A percentile compares a stretch with the other conserved stretches of the same genome.
Conservation (phyloP, 169 alveolate genomes). For the Hepatocystis sp. region DNA sequence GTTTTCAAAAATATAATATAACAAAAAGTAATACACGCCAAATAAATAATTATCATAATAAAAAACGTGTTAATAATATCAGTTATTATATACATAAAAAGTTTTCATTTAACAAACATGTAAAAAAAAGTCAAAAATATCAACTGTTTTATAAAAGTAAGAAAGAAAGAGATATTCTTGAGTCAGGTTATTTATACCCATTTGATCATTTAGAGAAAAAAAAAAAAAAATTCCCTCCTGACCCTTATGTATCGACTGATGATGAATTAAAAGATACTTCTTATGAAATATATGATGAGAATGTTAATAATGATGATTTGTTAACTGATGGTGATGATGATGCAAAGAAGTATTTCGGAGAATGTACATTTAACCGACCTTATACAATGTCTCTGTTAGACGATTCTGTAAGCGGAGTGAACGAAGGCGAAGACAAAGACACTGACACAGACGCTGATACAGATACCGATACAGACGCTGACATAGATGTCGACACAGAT, state of each 20-base stretch:
- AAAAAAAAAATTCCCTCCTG: constrained; percentile 73
- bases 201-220: constrained; percentile 68
- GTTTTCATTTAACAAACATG: not conserved
- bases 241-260: constrained; percentile 40
- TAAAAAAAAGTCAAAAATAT: not conserved
- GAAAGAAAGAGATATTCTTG: constrained; percentile 48
- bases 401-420: not conserved
- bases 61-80: no score
- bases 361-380: constrained; percentile 35
- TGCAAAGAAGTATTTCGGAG: constrained; percentile 58
- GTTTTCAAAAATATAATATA: no score
- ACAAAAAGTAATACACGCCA: no score
- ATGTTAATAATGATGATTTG: constrained; percentile 16
- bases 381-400: not conserved
- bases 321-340: constrained; percentile 55
- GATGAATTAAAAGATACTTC: constrained; percentile 32
- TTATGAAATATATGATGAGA: constrained; percentile 14
- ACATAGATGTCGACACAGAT: no score
- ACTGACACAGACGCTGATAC: no score
- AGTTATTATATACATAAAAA: no score
- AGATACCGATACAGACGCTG: no score
- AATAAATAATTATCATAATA: no score
- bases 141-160: constrained; percentile 41
- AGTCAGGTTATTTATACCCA: constrained; percentile 69
- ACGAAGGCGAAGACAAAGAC: constrained; percentile 6